phyloP scores from a whole-genome alignment of 371 early-diverging fungal genomes.

The Smittium mucronatum region DNA sequence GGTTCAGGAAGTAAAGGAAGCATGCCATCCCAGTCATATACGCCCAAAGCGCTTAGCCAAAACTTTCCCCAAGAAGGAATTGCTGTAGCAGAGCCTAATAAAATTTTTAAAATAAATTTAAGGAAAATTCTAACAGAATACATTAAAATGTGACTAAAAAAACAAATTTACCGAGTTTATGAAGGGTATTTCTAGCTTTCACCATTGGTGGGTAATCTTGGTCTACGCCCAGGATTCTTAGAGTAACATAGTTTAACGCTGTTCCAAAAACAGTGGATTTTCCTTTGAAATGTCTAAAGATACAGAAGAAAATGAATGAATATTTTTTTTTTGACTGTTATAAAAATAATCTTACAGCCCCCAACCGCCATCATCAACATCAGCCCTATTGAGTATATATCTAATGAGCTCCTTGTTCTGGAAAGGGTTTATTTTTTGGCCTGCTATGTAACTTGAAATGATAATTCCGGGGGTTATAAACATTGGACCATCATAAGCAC shows the following conservation, averaged over 20 bases:
- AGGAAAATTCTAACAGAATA: not conserved
- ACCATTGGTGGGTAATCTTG: conserved; percentile 76
- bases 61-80: conserved; percentile 96
- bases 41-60: conserved; percentile 77
- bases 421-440: conserved; percentile 42
- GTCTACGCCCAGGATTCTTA: conserved; percentile 78
- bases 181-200: conserved; percentile 72
- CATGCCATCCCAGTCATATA: conserved; percentile 91
- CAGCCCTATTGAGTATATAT: conserved; percentile 70
- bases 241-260: conserved; percentile 77
- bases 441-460: conserved; percentile 74
- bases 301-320: not conserved
- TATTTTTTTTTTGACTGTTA: conserved; percentile 9
- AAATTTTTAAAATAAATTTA: not conserved
- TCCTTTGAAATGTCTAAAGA: conserved; percentile 73
- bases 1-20: conserved; percentile 93
- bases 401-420: conserved; percentile 68
- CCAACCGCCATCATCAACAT: conserved; percentile 88
- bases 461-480: conserved; percentile 83
- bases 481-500: conserved; percentile 95
- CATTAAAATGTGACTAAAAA: not conserved
- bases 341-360: conserved; percentile 44
- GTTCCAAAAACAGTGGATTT: conserved; percentile 91
- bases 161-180: conserved; percentile 46
- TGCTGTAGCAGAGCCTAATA: conserved; percentile 49